These are phyloP conservation scores for Farysia itapuensis DNA, from an alignment of 1,284 basidiomycete species.

Conservation along the genomic window DNA sequence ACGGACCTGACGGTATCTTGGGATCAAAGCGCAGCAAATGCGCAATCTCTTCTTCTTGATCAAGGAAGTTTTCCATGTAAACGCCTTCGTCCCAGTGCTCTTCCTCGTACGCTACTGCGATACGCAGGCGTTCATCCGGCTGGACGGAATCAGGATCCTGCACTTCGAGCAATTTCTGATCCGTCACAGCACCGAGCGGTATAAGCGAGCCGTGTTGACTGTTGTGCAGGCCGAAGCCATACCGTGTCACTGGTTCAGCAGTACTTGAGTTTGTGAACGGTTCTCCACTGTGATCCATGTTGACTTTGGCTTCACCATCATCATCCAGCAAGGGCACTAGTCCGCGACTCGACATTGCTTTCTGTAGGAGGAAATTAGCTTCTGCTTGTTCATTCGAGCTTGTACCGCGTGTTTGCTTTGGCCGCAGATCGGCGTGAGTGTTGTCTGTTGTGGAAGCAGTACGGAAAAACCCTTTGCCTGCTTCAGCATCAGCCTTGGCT, in stretches of 20 bases:
- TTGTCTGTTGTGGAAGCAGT: neutral
- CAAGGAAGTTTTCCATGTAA: constrained; percentile 35
- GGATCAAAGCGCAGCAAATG: constrained; percentile 8
- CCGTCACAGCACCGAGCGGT: constrained; percentile 11
- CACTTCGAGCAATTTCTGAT: constrained; percentile 21
- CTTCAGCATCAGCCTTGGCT: constrained; percentile 23
- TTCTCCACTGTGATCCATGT: neutral
- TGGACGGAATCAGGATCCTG: constrained; percentile 7
- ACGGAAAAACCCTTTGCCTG: constrained; percentile 24
- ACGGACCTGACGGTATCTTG: neutral
- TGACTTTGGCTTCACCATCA: constrained; percentile 12
- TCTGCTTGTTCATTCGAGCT: constrained; percentile 13
- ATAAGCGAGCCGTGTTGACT: constrained; percentile 8
- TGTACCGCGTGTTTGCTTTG: neutral
- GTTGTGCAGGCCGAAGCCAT: constrained; percentile 8
- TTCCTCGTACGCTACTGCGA: constrained; percentile 15
- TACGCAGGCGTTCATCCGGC: constrained; percentile 3
- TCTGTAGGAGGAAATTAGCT: constrained; percentile 15
- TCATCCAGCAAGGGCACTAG: constrained; percentile 18
- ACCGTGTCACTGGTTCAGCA: neutral
- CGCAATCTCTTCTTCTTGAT: constrained; percentile 20
- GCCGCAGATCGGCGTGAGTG: too few species aligned
- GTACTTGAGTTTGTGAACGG: neutral
- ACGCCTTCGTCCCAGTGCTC: constrained; percentile 30
- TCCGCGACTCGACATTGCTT: constrained; percentile 13